Percentiles rank a stretch among this genome's conserved stretches.
Conservation (phyloP, 2,329 filamentous ascomycete species). For the Trichophyton schoenleinii region DNA sequence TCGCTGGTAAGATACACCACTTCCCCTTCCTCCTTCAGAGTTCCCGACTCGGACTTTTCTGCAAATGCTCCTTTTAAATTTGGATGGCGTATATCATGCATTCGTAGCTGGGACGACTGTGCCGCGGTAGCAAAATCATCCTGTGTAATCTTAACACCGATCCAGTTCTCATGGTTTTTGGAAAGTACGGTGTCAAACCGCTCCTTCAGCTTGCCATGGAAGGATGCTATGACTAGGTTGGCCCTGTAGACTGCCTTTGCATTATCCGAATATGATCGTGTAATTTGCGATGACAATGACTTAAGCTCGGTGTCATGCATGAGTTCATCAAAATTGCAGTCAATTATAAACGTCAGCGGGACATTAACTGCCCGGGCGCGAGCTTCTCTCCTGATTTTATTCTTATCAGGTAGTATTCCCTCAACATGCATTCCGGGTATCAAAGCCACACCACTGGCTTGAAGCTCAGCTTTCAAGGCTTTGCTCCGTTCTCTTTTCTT, state of each 20-base stretch:
- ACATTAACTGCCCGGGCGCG: conserved; percentile 41
- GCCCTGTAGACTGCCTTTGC: conserved; percentile 52
- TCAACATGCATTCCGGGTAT: conserved; percentile 9
- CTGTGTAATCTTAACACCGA: conserved; percentile 58
- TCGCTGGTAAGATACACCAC: conserved; percentile 87
- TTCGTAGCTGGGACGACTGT: conserved; percentile 51
- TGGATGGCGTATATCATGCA: conserved; percentile 48
- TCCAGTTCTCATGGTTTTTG: conserved; percentile 66
- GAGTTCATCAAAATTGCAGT: conserved; percentile 81
- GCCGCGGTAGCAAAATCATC: conserved; percentile 62
- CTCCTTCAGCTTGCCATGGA: conserved; percentile 58
- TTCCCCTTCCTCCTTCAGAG: conserved; percentile 38
- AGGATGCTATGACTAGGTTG: conserved; percentile 67
- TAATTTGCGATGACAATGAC: conserved; percentile 72
- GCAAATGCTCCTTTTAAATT: conserved; percentile 48
- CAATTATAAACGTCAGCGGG: conserved; percentile 69
- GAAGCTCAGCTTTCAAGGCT: conserved; percentile 24
- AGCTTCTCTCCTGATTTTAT: conserved; percentile 13
- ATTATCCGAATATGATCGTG: conserved; percentile 82
- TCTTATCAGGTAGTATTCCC: conserved; percentile 12
- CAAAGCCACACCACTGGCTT: conserved; percentile 18
- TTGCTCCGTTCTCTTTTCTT: conserved; percentile 42
- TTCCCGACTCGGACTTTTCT: conserved; percentile 12
- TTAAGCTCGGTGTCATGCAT: conserved; percentile 81
- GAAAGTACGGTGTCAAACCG: conserved; percentile 66